These are phyloP conservation scores for Microbotryum scabiosae DNA, from an alignment of 1,284 basidiomycete species.

Conservation along the genomic window DNA sequence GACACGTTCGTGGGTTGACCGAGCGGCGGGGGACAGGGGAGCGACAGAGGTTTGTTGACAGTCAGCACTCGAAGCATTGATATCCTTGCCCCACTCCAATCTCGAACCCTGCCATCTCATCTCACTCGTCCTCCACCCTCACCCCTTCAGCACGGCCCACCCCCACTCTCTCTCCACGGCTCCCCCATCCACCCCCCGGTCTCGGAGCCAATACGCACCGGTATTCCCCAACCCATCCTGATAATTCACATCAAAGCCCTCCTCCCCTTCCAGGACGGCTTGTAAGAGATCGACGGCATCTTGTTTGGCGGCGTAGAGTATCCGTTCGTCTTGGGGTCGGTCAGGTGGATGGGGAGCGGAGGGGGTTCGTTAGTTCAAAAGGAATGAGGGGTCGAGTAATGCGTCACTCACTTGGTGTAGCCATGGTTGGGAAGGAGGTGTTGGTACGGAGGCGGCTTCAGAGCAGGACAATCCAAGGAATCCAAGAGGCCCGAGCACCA, in stretches of 20 bases:
- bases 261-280: slow-evolving; percentile 50
- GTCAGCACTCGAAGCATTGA: background rate
- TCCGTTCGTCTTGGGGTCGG: slow-evolving; percentile 54
- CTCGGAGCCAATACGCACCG: slow-evolving; percentile 6
- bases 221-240: slow-evolving; percentile 50
- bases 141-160: background rate
- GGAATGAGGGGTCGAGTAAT: no score
- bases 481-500: no score
- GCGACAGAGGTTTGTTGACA: background rate
- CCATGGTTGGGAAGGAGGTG: no score
- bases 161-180: background rate
- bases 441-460: no score
- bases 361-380: background rate
- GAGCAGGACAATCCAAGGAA: no score
- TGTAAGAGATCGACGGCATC: slow-evolving; percentile 64
- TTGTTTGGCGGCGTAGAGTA: slow-evolving; percentile 62
- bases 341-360: background rate
- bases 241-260: slow-evolving; percentile 56
- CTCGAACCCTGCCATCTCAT: slow-evolving; percentile 43
- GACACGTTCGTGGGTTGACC: slow-evolving; percentile 1
- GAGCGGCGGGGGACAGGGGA: background rate
- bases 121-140: slow-evolving; percentile 47
- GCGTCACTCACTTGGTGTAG: no score
- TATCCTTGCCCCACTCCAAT: slow-evolving; percentile 47
- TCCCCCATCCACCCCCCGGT: background rate